phyloP scores from a whole-genome alignment of 768 basidiomycete genomes.

The Xerocomellus dryophilus region DNA sequence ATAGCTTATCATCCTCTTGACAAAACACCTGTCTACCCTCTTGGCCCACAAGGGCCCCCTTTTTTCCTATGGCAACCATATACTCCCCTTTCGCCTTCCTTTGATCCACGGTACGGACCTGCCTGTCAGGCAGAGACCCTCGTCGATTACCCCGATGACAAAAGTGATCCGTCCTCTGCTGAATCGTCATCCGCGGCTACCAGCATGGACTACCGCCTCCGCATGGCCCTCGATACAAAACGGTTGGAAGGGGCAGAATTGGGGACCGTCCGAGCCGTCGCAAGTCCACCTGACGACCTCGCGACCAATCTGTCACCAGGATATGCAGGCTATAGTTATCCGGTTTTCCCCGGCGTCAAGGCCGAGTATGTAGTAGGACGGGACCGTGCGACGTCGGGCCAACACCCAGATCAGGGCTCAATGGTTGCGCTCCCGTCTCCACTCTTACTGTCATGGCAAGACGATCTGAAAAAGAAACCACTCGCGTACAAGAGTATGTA shows the following conservation, averaged over 20 bases:
- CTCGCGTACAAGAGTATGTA: slow-evolving; percentile 31
- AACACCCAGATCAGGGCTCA: not conserved
- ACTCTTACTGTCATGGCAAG: slow-evolving; percentile 9
- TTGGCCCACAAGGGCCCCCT: slow-evolving; percentile 14
- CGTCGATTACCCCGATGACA: slow-evolving; percentile 24
- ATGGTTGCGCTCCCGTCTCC: slow-evolving; percentile 2
- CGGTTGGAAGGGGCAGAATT: slow-evolving; percentile 1
- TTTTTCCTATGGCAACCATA: slow-evolving; percentile 33
- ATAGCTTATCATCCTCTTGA: slow-evolving; percentile 18
- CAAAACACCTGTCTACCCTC: slow-evolving; percentile 20
- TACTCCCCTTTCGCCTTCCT: slow-evolving; percentile 16
- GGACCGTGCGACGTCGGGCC: slow-evolving; percentile 11
- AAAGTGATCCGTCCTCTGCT: slow-evolving; percentile 26
- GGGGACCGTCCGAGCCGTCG: not conserved
- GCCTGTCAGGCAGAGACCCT: slow-evolving; percentile 5
- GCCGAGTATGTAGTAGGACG: slow-evolving; percentile 2
- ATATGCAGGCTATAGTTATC: slow-evolving; percentile 9
- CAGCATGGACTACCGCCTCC: slow-evolving; percentile 11
- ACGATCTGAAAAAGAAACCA: slow-evolving; percentile 18
- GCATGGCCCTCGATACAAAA: slow-evolving; percentile 3
- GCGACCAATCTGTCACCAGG: slow-evolving; percentile 12
- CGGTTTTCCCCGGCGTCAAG: slow-evolving; percentile 16
- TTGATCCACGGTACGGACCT: slow-evolving; percentile 16
- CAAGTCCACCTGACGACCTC: slow-evolving; percentile 8
- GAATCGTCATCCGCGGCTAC: slow-evolving; percentile 17